Evolutionary conservation across 345 rosid species (phyloP).

Genomic region (Pugionium dolabratum): DNA sequence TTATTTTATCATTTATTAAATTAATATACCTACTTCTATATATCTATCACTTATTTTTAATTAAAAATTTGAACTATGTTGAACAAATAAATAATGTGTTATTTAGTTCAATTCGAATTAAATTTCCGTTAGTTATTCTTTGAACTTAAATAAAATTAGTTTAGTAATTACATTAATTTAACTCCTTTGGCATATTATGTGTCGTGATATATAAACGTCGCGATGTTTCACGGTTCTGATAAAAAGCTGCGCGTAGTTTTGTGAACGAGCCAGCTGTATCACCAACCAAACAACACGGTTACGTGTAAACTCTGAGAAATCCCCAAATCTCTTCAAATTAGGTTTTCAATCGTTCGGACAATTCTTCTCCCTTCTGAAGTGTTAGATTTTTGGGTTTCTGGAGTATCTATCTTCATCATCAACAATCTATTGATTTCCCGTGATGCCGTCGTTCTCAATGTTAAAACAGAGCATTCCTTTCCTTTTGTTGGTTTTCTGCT

Average conservation of each 20-base stretch:
- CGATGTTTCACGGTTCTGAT: constrained; percentile 4
- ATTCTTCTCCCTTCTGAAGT: constrained; percentile 12
- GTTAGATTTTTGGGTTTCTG: background rate
- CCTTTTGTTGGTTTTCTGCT: constrained; percentile 23
- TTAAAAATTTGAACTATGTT: too few species aligned
- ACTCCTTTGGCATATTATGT: too few species aligned
- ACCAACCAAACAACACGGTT: constrained; percentile 29
- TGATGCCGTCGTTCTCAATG: constrained; percentile 29
- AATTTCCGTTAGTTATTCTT: too few species aligned
- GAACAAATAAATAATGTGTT: too few species aligned
- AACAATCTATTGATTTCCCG: background rate
- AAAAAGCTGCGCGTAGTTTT: constrained; percentile 16
- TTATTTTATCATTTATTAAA: too few species aligned
- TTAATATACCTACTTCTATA: too few species aligned
- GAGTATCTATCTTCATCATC: background rate
- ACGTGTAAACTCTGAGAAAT: constrained; percentile 9
- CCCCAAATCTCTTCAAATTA: constrained; percentile 34
- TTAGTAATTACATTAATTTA: too few species aligned
- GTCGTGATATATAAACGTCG: background rate
- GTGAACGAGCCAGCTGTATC: constrained; percentile 13
- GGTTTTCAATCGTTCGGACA: constrained; percentile 25
- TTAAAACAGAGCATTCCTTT: constrained; percentile 5
- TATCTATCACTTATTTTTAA: too few species aligned
- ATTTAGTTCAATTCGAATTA: too few species aligned
- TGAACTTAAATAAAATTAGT: too few species aligned